These are phyloP conservation scores for Parathielavia appendiculata DNA, from an alignment of 495 filamentous ascomycete species.

Conservation along the genomic window DNA sequence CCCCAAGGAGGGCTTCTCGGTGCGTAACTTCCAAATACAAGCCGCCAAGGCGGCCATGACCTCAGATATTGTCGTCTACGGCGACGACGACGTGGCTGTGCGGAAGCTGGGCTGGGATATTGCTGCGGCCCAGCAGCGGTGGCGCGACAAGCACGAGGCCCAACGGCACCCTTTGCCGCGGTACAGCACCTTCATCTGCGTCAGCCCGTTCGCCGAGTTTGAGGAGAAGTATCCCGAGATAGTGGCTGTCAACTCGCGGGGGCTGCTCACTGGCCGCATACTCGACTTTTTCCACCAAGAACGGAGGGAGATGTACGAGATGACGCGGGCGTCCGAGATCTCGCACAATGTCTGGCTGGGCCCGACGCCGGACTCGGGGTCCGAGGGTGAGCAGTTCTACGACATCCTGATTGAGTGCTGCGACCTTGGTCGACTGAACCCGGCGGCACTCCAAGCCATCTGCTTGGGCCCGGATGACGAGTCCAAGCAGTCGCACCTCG, in stretches of 20 bases:
- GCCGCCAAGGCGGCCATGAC: constrained; percentile 81
- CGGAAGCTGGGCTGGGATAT: constrained; percentile 64
- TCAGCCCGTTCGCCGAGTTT: constrained; percentile 65
- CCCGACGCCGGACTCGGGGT: constrained; percentile 67
- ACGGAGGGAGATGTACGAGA: constrained; percentile 82
- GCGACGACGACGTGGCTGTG: constrained; percentile 61
- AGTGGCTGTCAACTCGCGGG: constrained; percentile 68
- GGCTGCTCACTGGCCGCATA: constrained; percentile 68
- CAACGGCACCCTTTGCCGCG: constrained; percentile 50
- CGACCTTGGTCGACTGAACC: constrained; percentile 67
- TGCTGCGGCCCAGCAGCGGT: constrained; percentile 67
- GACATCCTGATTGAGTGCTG: constrained; percentile 82
- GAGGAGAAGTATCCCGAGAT: constrained; percentile 65
- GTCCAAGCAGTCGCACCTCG: constrained; percentile 50
- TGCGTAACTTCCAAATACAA: constrained; percentile 96
- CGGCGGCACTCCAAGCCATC: constrained; percentile 47
- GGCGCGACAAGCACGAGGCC: constrained; percentile 58
- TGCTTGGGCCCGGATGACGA: constrained; percentile 39
- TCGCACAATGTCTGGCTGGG: constrained; percentile 86
- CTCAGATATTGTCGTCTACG: constrained; percentile 90
- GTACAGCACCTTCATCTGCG: constrained; percentile 79
- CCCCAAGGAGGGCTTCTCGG: constrained; percentile 74
- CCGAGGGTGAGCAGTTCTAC: constrained; percentile 43
- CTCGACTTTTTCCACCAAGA: constrained; percentile 91
- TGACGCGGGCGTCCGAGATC: constrained; percentile 87